Evolutionary conservation across 306 rosid species (phyloP), one percentile per base, ranked within the genome.

Genomic region (Begonia loranthoides): DNA sequence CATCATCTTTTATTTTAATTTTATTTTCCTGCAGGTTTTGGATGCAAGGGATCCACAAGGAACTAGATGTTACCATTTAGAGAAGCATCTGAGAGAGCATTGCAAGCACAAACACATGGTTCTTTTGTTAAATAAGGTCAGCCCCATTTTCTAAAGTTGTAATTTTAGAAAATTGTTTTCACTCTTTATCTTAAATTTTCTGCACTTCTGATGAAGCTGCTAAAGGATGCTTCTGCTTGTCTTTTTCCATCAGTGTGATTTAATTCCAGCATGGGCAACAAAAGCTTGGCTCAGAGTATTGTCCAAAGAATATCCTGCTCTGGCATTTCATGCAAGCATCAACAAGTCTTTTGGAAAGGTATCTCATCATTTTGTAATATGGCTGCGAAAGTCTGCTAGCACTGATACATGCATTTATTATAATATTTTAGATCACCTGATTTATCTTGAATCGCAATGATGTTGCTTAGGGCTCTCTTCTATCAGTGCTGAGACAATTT

Each of bases 281-380:
- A 82, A 83, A 69, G 87, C 83, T 33, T 90, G 99, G 99, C 90
- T 85, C 54, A 86, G 89, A 63, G 82, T 73, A 54, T 66, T 90
- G 75, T 85, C 94, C 0, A 77, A 72, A 50, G 95, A 85, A 56
- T 90, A 64, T 71, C 95, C 99, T 51, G 80, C 95, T 60, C 78
- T 90, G 34, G 99, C 99, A 50, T 90, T 90, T 73, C 99, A 90
- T 61, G 94, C 94, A 43, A 86, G 94, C 71, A 71, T 86, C 60
- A 90, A 86, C 68, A 90, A 86, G 72, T 86, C 95, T 59, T 90
- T 90, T 65, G 95, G 99, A 67, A 90, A 90, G 90, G 95, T 90
- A 77, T 15, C 15, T 40, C 52, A 39, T 2, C 21, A 12, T 36
- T 50, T 13, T 41, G 15, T 38, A 10, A 38, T 49, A 41, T 9